Percentiles rank a stretch among this genome's conserved stretches.
Conservation (phyloP, 2,329 filamentous ascomycete species). For the Claviceps humidiphila region DNA sequence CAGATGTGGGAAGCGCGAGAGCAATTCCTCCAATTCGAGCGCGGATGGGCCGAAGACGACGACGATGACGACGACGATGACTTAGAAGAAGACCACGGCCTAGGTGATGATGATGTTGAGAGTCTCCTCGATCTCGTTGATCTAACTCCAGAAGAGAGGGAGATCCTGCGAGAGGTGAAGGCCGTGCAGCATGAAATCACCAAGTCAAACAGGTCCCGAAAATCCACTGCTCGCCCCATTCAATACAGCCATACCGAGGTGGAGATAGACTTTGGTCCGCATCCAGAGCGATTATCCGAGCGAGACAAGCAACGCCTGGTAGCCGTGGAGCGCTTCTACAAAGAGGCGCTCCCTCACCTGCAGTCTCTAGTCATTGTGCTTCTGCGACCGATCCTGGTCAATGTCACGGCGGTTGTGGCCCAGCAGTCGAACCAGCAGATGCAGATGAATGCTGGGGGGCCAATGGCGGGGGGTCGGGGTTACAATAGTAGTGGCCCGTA, state of each 20-base stretch:
- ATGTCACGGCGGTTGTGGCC: constrained; percentile 72
- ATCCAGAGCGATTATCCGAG: constrained; percentile 32
- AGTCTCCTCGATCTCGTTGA: constrained; percentile 35
- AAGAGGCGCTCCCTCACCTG: constrained; percentile 65
- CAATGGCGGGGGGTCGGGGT: constrained; percentile 12
- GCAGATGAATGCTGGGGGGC: constrained; percentile 20
- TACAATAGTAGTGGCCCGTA: constrained; percentile 20
- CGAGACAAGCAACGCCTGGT: constrained; percentile 51
- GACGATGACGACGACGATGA: constrained; percentile 27
- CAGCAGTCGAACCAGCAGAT: constrained; percentile 36
- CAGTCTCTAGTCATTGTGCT: constrained; percentile 90
- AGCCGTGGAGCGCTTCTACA: constrained; percentile 71
- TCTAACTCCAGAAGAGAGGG: constrained; percentile 26
- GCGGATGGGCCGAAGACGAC: constrained; percentile 60
- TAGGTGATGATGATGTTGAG: constrained; percentile 30
- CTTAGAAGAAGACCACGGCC: constrained; percentile 17
- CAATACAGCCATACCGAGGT: constrained; percentile 3
- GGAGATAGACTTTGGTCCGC: constrained; percentile 33
- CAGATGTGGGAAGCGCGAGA: constrained; percentile 94
- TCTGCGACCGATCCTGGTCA: constrained; percentile 73
- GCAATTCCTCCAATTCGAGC: constrained; percentile 78
- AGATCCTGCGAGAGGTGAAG: constrained; percentile 29
- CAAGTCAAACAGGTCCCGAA: constrained; percentile 8
- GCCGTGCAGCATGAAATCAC: constrained; percentile 20
- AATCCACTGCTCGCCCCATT: neutral